Conservation (phyloP, 305 asterid genomes). For the Rubia peregrina region DNA sequence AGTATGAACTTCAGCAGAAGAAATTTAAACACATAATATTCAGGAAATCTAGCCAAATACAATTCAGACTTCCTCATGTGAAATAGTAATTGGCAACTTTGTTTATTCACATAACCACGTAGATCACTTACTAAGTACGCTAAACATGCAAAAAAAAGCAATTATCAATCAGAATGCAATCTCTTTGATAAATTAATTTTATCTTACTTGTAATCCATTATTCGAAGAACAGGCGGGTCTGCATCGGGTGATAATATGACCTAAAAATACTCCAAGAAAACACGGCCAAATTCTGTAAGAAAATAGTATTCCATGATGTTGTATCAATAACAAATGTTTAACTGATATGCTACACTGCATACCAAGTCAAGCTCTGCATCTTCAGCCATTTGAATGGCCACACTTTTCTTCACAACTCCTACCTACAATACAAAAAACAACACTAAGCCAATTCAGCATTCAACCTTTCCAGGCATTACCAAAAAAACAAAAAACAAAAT, state of each 20-base stretch:
- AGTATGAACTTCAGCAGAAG: not conserved
- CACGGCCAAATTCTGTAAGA: not conserved
- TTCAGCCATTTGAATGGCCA: slow-evolving; percentile 88
- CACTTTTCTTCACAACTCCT: slow-evolving; percentile 63
- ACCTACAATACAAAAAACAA: slow-evolving; percentile 44
- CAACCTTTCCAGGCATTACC: not conserved
- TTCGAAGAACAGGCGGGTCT: slow-evolving; percentile 85
- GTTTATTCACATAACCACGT: not conserved
- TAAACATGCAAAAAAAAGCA: not conserved
- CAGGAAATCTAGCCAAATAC: not conserved
- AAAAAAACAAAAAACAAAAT: not conserved
- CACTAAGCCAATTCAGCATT: slow-evolving; percentile 12
- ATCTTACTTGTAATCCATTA: slow-evolving; percentile 87
- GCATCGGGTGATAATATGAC: slow-evolving; percentile 94
- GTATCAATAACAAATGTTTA: too few relatives aligned
- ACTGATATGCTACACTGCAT: slow-evolving; percentile 18
- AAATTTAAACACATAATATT: not conserved
- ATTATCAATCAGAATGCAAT: not conserved
- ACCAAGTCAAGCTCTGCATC: slow-evolving; percentile 92
- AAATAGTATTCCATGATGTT: not conserved
- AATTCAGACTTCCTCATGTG: not conserved
- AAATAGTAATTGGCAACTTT: not conserved
- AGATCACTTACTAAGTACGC: not conserved
- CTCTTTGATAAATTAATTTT: not conserved
- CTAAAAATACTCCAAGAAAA: slow-evolving; percentile 29